Evolutionary conservation across 768 basidiomycete species (phyloP).

Genomic region (Sistotremastrum suecicum): DNA sequence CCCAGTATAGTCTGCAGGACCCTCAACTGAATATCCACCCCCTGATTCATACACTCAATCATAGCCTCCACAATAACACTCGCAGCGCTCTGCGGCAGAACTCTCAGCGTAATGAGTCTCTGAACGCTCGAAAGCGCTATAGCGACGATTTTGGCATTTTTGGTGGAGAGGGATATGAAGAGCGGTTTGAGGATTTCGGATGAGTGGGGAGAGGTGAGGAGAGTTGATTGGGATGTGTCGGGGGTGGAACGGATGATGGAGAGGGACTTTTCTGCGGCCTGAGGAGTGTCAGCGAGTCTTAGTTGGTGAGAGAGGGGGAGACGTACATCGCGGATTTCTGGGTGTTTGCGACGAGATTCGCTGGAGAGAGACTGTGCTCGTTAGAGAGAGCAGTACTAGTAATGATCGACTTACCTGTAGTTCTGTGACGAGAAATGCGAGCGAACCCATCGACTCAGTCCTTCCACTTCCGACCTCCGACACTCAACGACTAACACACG

Average conservation of each 20-base stretch:
- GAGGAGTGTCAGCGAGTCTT: conserved; percentile 1
- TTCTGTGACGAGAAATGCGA: conserved; percentile 32
- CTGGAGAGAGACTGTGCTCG: conserved; percentile 61
- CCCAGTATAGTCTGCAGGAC: conserved; percentile 87
- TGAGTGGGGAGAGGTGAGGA: conserved; percentile 35
- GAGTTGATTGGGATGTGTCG: conserved; percentile 22
- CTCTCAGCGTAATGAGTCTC: conserved; percentile 75
- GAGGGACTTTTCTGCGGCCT: conserved; percentile 83
- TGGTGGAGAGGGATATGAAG: conserved; percentile 88
- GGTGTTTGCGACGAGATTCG: conserved; percentile 79
- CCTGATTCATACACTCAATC: conserved; percentile 79
- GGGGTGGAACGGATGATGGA: conserved; percentile 70
- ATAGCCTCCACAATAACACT: conserved; percentile 73
- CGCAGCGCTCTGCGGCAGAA: conserved; percentile 68
- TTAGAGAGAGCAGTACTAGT: neutral
- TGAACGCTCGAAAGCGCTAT: conserved; percentile 87
- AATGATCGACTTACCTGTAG: conserved; percentile 35
- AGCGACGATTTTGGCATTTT: conserved; percentile 86
- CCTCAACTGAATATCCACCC: conserved; percentile 92
- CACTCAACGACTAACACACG: too few relatives aligned
- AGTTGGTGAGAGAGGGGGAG: conserved; percentile 1
- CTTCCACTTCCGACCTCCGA: too few relatives aligned
- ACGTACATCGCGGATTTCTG: conserved; percentile 84
- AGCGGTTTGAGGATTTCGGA: conserved; percentile 75
- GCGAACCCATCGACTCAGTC: conserved; percentile 11